A percentile compares a stretch with the other conserved stretches of the same genome.
These are phyloP conservation scores for Rhizophora mangle DNA, from an alignment of 345 rosid species.

Conservation along the genomic window DNA sequence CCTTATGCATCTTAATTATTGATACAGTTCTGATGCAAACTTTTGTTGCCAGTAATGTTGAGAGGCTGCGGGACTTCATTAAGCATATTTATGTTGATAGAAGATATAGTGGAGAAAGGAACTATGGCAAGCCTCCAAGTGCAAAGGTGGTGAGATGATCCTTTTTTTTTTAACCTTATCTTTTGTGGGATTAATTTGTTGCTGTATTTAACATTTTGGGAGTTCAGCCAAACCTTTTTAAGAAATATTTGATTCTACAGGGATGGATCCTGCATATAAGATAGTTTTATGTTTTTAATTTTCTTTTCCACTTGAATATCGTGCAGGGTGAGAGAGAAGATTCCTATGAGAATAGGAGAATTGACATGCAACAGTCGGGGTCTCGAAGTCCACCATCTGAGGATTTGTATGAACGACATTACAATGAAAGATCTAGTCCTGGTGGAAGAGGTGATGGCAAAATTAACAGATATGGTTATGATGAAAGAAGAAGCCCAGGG, in stretches of 20 bases:
- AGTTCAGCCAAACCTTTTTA: background rate
- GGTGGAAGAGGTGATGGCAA: constrained; percentile 66
- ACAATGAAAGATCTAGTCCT: constrained; percentile 72
- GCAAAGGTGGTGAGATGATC: constrained; percentile 45
- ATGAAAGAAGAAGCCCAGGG: constrained; percentile 66
- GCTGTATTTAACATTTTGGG: no score
- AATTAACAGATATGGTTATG: constrained; percentile 40
- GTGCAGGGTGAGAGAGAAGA: constrained; percentile 77
- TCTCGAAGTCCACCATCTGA: constrained; percentile 88
- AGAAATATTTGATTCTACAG: no score
- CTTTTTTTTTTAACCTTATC: no score
- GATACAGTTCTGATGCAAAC: constrained; percentile 24
- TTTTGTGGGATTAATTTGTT: no score
- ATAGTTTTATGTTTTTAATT: background rate
- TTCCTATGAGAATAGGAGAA: constrained; percentile 43
- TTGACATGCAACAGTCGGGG: constrained; percentile 51
- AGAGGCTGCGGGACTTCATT: constrained; percentile 76
- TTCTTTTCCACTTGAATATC: constrained; percentile 11
- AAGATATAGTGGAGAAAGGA: constrained; percentile 71
- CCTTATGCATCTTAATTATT: constrained; percentile 6
- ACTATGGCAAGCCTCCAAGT: constrained; percentile 74
- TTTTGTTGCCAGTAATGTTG: constrained; percentile 61
- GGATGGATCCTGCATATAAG: no score
- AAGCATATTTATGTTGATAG: constrained; percentile 88
- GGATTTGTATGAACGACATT: constrained; percentile 66